Evolutionary conservation across 331 rosid genomes (phyloP), one percentile per base, ranked within the genome.

Genomic region (Dryas integrifolia): DNA sequence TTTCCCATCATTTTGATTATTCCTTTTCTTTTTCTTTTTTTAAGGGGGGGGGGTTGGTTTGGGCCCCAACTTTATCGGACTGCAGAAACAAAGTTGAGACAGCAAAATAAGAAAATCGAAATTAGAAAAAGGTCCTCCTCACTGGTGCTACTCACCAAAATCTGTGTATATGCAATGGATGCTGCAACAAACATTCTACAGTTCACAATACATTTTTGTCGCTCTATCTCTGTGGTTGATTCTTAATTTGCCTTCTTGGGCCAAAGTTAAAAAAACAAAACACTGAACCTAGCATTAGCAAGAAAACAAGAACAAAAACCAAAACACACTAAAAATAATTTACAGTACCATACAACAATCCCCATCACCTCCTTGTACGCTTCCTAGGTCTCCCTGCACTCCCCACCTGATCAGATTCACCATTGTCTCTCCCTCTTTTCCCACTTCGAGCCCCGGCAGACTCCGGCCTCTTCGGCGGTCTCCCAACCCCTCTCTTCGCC

Each of bases 341-440:
- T 78, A 82, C 86, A 82, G 21, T 9, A 30, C 35, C 35, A 55
- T 70, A 70, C 72, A 81, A 69, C 67, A 72, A 69, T 3, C 15
- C 11, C 21, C 46, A 45, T 62, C 76, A 83, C 69, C 82, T 76
- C 81, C 81, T 79, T 4, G 73, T 48, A 35, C 86, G 83, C 60
- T 79, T 83, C 75, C 72, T 83, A 4, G 81, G 70, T 72, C 77
- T 78, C 46, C 74, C 67, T 63, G 76, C 74, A 24, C 67, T 65
- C 55, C 77, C 83, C 46, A 65, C 78, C 67, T 63, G 67, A 58
- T 30, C 80, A 4, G 47, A 63, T 66, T 82, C 80, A 10, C 38
- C 72, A 44, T 55, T 67, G 41, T 74, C 83, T 59, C 80, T 78
- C 26, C 77, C 57, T 40, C 78, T 60, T 38, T 67, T 82, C 9